phyloP scores from a whole-genome alignment of 73 alveolate genomes.

The Uronychia setigera region DNA sequence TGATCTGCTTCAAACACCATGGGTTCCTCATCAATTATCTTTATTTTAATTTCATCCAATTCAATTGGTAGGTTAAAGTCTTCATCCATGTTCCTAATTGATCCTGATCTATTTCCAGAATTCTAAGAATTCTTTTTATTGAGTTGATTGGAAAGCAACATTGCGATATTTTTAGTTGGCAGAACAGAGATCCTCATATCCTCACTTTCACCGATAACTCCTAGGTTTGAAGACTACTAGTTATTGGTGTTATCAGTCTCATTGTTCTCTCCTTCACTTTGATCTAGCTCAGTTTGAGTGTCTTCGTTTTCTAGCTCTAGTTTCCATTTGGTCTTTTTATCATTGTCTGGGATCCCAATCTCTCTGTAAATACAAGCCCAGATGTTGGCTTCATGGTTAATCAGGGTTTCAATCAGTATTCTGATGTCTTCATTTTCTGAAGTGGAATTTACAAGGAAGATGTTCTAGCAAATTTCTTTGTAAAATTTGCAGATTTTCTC shows the following conservation, averaged over 20 bases:
- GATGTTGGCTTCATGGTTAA: constrained; percentile 47
- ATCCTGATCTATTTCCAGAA: background rate
- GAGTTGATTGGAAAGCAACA: background rate
- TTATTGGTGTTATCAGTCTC: background rate
- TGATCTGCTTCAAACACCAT: background rate
- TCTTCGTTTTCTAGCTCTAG: constrained; percentile 7
- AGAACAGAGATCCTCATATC: background rate
- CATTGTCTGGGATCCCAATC: constrained; percentile 17
- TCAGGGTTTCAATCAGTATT: constrained; percentile 19
- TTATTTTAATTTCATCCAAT: no score
- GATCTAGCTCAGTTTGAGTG: background rate
- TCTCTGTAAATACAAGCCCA: constrained; percentile 50
- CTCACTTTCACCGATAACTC: background rate
- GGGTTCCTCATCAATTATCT: background rate
- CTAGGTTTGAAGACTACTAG: background rate
- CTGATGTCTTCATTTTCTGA: constrained; percentile 1
- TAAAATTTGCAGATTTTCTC: constrained; percentile 33
- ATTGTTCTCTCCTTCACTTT: background rate
- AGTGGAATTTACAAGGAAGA: background rate
- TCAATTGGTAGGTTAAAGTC: no score
- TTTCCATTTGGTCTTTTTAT: constrained; percentile 9
- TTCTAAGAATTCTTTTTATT: background rate
- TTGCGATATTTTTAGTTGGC: background rate
- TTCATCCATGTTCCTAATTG: background rate
- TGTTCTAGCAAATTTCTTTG: constrained; percentile 1